Evolutionary conservation across 2,329 filamentous ascomycete genomes (phyloP).

Genomic region (Penicillium sp.): DNA sequence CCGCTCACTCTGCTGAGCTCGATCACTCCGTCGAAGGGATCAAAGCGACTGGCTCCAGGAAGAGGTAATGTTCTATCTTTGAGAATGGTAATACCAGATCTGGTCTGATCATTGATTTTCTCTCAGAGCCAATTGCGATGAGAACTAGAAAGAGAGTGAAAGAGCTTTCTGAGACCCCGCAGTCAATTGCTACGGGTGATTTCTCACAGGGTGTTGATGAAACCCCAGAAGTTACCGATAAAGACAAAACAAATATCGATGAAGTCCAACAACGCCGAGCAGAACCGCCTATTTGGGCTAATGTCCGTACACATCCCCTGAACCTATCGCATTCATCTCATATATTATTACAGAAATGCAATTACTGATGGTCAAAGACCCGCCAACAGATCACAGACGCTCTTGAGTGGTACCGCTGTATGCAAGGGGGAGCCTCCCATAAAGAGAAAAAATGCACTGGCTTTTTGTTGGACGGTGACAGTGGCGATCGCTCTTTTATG

Average conservation of each 20-base stretch:
- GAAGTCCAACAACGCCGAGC: background rate
- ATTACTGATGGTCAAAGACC: background rate
- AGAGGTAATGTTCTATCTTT: background rate
- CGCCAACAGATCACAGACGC: constrained; percentile 67
- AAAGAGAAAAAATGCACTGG: constrained; percentile 49
- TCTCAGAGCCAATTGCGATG: background rate
- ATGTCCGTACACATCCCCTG: background rate
- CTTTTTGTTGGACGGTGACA: constrained; percentile 62
- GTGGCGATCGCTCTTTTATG: constrained; percentile 61
- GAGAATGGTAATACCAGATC: background rate
- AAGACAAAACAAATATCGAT: background rate
- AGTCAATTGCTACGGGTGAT: background rate
- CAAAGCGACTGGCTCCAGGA: background rate
- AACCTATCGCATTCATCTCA: background rate
- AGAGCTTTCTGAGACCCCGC: background rate
- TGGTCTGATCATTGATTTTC: background rate
- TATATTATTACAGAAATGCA: too few relatives aligned
- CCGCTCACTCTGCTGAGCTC: background rate
- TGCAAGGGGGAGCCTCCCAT: constrained; percentile 63
- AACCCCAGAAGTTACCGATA: background rate
- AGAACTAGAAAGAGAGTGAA: background rate
- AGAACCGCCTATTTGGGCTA: background rate
- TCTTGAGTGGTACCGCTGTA: constrained; percentile 63
- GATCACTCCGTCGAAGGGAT: background rate
- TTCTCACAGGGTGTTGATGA: background rate